Percentiles rank a stretch among this genome's conserved stretches.
phyloP scores from a whole-genome alignment of 2,329 filamentous ascomycete genomes.

The Alternaria triticina region DNA sequence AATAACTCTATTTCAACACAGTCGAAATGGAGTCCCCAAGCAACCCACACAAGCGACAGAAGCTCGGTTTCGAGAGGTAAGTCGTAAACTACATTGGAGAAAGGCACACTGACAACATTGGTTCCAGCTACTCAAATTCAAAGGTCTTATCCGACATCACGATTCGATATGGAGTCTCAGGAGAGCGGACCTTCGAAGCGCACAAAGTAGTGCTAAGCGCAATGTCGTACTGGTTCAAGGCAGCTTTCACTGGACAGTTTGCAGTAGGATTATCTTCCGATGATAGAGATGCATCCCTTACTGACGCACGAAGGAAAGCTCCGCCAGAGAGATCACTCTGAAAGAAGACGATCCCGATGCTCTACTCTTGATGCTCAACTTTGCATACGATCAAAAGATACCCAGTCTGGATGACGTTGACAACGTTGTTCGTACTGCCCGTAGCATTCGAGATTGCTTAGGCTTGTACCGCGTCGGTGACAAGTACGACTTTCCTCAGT shows the following conservation, averaged over 20 bases:
- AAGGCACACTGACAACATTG: not conserved
- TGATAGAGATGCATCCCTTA: not conserved
- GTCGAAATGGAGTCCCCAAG: not conserved
- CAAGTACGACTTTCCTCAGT: not conserved
- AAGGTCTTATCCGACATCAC: not conserved
- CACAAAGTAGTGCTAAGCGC: not conserved
- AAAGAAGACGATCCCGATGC: not conserved
- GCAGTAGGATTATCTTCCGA: not conserved
- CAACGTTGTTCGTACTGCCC: not conserved
- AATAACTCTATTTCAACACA: not conserved
- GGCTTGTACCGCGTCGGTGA: not conserved
- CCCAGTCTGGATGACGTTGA: not conserved
- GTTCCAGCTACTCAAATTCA: not conserved
- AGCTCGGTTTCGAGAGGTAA: not conserved
- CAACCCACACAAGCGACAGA: not conserved
- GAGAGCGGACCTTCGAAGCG: not conserved
- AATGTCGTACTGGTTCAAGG: not conserved
- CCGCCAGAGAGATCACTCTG: not conserved
- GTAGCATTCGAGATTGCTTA: not conserved
- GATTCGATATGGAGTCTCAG: not conserved
- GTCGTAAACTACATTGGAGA: not conserved
- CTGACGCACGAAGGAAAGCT: not conserved
- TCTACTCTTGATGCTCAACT: not conserved
- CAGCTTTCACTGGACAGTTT: not conserved
- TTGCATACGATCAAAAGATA: not conserved